Conservation (phyloP, 495 filamentous ascomycete genomes). For the Xeromyces bisporus region DNA sequence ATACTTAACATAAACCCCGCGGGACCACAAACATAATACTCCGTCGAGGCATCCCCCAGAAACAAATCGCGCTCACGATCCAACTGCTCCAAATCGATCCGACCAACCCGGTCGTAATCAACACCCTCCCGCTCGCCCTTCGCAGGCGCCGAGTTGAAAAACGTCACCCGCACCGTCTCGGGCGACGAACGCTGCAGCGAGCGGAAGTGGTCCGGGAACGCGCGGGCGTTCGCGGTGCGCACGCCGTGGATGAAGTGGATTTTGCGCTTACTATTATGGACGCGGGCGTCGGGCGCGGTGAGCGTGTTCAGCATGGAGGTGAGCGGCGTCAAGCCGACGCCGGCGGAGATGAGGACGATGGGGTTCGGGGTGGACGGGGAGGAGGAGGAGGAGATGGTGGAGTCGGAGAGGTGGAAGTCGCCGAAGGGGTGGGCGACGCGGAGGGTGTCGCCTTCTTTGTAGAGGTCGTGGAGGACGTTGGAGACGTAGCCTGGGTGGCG, state of each 20-base stretch:
- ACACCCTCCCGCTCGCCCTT: slow-evolving; percentile 32
- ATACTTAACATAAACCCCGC: slow-evolving; percentile 46
- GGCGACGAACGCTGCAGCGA: slow-evolving; percentile 22
- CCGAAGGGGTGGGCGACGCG: slow-evolving; percentile 51
- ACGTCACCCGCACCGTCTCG: slow-evolving; percentile 21
- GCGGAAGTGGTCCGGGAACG: slow-evolving; percentile 31
- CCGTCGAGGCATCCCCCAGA: slow-evolving; percentile 31
- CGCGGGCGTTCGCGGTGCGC: slow-evolving; percentile 23
- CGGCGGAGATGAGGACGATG: slow-evolving; percentile 53
- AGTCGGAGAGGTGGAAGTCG: slow-evolving; percentile 45
- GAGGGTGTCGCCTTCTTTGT: slow-evolving; percentile 40
- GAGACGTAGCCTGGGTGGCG: slow-evolving; percentile 47
- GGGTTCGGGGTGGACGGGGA: slow-evolving; percentile 14
- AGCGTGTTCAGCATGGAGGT: slow-evolving; percentile 49
- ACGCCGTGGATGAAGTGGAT: slow-evolving; percentile 49
- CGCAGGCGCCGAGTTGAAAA: slow-evolving; percentile 22
- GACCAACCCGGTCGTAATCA: slow-evolving; percentile 38
- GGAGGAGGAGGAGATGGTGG: slow-evolving; percentile 4
- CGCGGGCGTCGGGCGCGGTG: slow-evolving; percentile 13
- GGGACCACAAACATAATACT: slow-evolving; percentile 59
- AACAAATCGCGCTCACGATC: slow-evolving; percentile 33
- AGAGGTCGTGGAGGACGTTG: slow-evolving; percentile 48
- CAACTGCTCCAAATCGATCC: slow-evolving; percentile 38
- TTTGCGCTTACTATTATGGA: slow-evolving; percentile 17
- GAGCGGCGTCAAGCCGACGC: slow-evolving; percentile 53